Conservation (phyloP, 495 filamentous ascomycete genomes). For the Chaetomium tenue region DNA sequence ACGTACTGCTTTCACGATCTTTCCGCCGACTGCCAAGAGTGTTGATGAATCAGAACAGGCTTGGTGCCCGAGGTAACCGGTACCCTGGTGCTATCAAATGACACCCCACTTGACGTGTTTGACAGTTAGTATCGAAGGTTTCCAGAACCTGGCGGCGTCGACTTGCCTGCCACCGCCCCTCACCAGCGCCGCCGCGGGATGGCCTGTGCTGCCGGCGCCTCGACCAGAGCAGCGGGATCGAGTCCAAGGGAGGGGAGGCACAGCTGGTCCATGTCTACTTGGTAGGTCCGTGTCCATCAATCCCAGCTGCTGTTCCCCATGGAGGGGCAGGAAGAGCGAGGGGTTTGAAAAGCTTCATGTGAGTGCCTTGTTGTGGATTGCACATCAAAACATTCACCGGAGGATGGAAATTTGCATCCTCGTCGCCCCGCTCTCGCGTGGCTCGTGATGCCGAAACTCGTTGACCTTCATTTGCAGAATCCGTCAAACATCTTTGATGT, state of each 20-base stretch:
- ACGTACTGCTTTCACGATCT: neutral
- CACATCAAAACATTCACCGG: slow-evolving; percentile 7
- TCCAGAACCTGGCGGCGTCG: neutral
- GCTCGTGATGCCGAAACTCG: slow-evolving; percentile 3
- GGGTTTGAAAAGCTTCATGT: slow-evolving; percentile 6
- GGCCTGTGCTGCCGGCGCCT: neutral
- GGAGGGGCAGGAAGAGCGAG: neutral
- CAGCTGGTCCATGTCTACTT: neutral
- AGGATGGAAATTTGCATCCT: slow-evolving; percentile 5
- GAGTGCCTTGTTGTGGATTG: neutral
- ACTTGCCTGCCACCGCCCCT: no score
- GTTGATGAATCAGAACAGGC: neutral
- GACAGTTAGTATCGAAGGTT: slow-evolving; percentile 4
- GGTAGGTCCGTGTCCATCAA: neutral
- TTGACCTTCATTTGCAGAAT: slow-evolving; percentile 16
- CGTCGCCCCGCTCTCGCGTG: slow-evolving; percentile 18
- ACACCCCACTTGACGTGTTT: neutral
- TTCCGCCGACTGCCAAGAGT: neutral
- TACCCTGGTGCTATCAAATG: neutral
- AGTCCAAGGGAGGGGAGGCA: slow-evolving; percentile 4
- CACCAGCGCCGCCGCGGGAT: no score
- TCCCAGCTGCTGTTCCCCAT: neutral
- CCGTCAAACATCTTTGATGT: slow-evolving; percentile 15
- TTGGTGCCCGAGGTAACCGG: neutral
- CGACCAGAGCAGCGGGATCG: slow-evolving; percentile 6